Evolutionary conservation across 371 early-diverging fungal genomes (phyloP), one percentile per base, ranked within the genome.

Genomic region (Haplosporangium sp.): DNA sequence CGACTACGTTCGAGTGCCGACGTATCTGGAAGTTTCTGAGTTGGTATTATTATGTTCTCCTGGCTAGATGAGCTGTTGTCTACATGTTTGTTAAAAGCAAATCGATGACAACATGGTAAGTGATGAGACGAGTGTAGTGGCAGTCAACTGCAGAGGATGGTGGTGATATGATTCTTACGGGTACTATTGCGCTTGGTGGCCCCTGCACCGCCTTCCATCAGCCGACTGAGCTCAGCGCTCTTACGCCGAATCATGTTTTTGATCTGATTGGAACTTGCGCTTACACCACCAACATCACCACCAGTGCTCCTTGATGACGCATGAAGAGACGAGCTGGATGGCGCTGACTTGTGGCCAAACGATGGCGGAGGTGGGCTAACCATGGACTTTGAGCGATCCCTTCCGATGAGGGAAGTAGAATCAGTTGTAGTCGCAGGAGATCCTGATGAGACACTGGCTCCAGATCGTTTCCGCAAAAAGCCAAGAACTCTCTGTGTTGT

Each of bases 181-280:
- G 29, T 46, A 23, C 37, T 64, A 36, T 43, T 55, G 18, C 55
- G 54, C 37, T 62, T 62, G 18, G 51, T n/a, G 42, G 62, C 6
- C 38, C 63, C 59, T 48, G 54, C 52, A 51, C 62, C 29, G 29
- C 62, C 61, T 0, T 69, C 69, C 43, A 65, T 6, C 18, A 64
- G 45, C 0, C 65, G 55, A 9, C 65, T 62, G 23, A 74, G 65
- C 43, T 75, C 75, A 20, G 56, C 47, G 47, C 75, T 75, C 18
- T 59, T 64, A 59, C 66, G 69, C 16, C 75, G 69, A 37, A 75
- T 65, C 53, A 69, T 43, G 43, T 37, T 58, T 55, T 65, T 69
- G 52, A 69, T 46, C 37, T 62, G 46, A 36, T 61, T 58, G 12
- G 18, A 8, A 13, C 50, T n/a, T 5, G n/a, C 12, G 18, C 50